Evolutionary conservation across 2,329 filamentous ascomycete genomes (phyloP).

Genomic region (Phialophora verrucosa): DNA sequence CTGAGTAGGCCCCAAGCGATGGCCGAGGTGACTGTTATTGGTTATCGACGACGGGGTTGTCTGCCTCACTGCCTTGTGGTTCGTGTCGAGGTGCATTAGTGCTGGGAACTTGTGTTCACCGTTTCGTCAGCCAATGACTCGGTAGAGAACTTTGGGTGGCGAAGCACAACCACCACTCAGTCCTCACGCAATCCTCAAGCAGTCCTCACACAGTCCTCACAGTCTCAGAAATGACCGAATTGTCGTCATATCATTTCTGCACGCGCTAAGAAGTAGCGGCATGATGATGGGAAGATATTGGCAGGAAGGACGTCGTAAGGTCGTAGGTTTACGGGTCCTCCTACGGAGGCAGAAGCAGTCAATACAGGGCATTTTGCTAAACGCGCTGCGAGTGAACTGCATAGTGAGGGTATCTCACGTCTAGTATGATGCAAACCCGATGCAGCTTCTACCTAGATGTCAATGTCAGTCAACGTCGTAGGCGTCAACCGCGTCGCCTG

Average conservation of each 20-base stretch:
- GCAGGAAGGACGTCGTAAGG: neutral
- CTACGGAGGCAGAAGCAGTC: neutral
- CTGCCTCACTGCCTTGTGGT: conserved; percentile 18
- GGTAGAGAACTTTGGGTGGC: conserved; percentile 18
- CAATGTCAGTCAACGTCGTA: conserved; percentile 4
- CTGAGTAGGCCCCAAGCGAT: conserved; percentile 8
- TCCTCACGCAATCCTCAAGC: neutral
- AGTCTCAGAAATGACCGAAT: neutral
- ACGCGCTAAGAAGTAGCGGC: neutral
- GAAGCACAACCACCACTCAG: conserved; percentile 13
- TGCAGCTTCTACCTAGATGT: neutral
- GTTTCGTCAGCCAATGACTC: neutral
- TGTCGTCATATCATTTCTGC: neutral
- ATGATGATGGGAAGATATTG: neutral
- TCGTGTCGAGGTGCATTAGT: conserved; percentile 23
- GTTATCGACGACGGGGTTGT: neutral
- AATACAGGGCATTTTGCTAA: neutral
- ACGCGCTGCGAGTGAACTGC: neutral
- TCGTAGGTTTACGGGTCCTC: neutral
- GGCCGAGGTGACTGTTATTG: conserved; percentile 6
- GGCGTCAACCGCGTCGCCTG: conserved; percentile 35
- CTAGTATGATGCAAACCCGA: neutral
- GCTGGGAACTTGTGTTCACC: conserved; percentile 11
- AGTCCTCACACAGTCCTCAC: too few species aligned
- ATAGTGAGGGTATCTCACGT: neutral